Percentiles rank a stretch among this genome's conserved stretches.
These are phyloP conservation scores for Exsudoporus floridanus DNA, from an alignment of 1,284 basidiomycete genomes.

Conservation along the genomic window DNA sequence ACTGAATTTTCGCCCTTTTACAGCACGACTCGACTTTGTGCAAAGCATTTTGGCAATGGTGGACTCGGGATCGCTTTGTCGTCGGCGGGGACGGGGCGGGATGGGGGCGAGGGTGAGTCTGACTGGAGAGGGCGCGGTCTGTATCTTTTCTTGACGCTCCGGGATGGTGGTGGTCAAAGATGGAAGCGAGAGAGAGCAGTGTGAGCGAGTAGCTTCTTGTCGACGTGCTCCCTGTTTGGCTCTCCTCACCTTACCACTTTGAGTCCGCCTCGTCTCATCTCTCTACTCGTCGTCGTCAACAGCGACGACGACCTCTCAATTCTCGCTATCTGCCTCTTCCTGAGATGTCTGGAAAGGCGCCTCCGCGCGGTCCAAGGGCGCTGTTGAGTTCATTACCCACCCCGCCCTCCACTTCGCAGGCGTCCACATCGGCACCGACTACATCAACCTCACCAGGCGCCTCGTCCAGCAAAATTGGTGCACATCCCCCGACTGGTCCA, in stretches of 20 bases:
- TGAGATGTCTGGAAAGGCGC: conserved; percentile 70
- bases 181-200: conserved; percentile 16
- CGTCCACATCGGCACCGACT: conserved; percentile 31
- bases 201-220: conserved; percentile 16
- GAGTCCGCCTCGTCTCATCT: conserved; percentile 3
- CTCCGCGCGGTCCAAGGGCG: conserved; percentile 69
- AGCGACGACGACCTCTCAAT: conserved; percentile 17
- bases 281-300: conserved; percentile 28
- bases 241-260: conserved; percentile 8
- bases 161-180: conserved; percentile 7
- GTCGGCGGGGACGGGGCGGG: background rate
- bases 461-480: conserved; percentile 28
- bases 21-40: background rate
- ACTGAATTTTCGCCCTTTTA: background rate
- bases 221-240: conserved; percentile 27
- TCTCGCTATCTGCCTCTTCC: background rate
- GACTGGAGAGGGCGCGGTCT: background rate
- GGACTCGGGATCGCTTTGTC: background rate
- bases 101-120: background rate
- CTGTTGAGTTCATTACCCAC: conserved; percentile 48
- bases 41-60: background rate
- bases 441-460: conserved; percentile 31
- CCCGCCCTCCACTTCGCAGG: conserved; percentile 27
- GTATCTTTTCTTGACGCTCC: background rate
- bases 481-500: conserved; percentile 35